Evolutionary conservation across 495 filamentous ascomycete genomes (phyloP), one percentile per base, ranked within the genome.

Genomic region (Penicillium crystallinum): DNA sequence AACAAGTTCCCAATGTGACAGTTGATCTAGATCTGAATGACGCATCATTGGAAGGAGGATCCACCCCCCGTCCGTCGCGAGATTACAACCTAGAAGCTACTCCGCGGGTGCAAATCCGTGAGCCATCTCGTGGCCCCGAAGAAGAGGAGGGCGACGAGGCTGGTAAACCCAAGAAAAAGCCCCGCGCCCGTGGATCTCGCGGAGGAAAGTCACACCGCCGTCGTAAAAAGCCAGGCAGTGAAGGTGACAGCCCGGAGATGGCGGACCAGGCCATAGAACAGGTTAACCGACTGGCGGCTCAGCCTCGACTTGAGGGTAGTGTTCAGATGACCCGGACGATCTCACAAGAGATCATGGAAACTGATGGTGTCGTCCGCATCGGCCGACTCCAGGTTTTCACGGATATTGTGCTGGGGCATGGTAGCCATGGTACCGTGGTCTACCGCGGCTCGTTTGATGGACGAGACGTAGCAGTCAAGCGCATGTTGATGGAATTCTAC

Each of bases 401-500:
- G 23, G 82, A 88, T 44, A 74, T 80, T 49, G 83, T 89, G 34
- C 77, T 92, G 25, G 89, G 88, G 7, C 87, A 77, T 52, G 90
- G 90, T 12, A 91, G 88, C 61, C 89, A 91, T 63, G 90, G 90
- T 19, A 95, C 90, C 14, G 81, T 91, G 36, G 90, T 95, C 7
- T 92, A 88, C 64, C 80, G 82, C 14, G 90, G 90, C n/a, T 83
- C 78, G 19, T 95, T 90, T 62, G 89, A 95, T 61, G 90, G 91
- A 18, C 86, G 91, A 56, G 87, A 89, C 38, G 95, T 98, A 17
- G 93, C 93, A 1, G 90, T 98, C 29, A 98, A 98, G 73, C 82
- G 93, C 19, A 97, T 98, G 90, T 76, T 97, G 42, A 86, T 89
- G 34, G 86, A 93, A 52, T 95, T 96, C 65, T 95, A 88, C 67